Evolutionary conservation across 2,329 filamentous ascomycete genomes (phyloP).

Genomic region (Epicoccum nigrum): DNA sequence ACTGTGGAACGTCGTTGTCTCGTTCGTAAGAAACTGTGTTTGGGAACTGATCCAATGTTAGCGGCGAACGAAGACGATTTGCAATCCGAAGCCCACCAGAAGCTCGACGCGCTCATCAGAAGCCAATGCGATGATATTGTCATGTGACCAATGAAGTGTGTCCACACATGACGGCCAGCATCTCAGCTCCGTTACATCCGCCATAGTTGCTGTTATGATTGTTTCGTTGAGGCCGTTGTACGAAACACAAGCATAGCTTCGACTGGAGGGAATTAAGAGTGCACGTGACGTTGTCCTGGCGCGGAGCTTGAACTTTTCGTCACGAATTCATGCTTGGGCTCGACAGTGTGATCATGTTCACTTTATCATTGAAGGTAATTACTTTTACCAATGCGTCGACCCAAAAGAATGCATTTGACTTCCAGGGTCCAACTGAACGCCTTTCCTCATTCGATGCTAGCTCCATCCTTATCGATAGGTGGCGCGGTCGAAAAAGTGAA

Average conservation of each 20-base stretch:
- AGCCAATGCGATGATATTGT: conserved; percentile 63
- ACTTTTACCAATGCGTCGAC: neutral
- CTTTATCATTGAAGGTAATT: neutral
- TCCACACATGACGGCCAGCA: conserved; percentile 59
- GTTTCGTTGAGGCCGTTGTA: neutral
- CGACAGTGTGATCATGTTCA: neutral
- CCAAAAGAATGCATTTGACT: conserved; percentile 4
- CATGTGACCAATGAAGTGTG: conserved; percentile 64
- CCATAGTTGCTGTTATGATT: conserved; percentile 27
- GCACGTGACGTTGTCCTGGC: neutral
- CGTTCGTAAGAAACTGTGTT: conserved; percentile 37
- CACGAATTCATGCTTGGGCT: neutral
- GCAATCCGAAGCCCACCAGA: conserved; percentile 47
- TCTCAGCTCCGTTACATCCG: conserved; percentile 42
- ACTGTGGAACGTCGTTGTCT: conserved; percentile 41
- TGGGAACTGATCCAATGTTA: conserved; percentile 37
- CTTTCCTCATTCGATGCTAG: conserved; percentile 3
- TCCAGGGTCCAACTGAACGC: conserved; percentile 6
- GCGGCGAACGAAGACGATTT: neutral
- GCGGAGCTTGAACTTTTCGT: neutral
- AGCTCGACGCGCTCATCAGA: conserved; percentile 62
- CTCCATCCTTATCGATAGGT: conserved; percentile 28
- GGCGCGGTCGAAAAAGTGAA: conserved; percentile 9
- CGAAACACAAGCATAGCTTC: conserved; percentile 1
- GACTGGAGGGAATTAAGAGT: neutral